phyloP scores from a whole-genome alignment of 2,329 filamentous ascomycete species.

The Phialophora chinensis region DNA sequence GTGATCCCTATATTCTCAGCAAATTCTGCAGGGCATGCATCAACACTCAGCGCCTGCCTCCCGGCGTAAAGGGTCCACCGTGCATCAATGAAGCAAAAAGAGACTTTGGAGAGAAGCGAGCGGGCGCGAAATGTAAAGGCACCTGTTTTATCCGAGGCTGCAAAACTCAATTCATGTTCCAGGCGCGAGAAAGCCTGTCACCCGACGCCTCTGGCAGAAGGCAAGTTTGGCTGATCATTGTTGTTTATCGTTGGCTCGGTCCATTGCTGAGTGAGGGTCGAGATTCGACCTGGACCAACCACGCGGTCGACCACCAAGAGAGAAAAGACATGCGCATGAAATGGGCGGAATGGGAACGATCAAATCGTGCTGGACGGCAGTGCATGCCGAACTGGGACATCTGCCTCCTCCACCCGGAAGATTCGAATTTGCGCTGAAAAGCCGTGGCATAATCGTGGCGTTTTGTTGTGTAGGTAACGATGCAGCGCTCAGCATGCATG shows the following conservation, averaged over 20 bases:
- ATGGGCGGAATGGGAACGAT: conserved; percentile 37
- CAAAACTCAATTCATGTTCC: conserved; percentile 41
- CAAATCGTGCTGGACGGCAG: conserved; percentile 24
- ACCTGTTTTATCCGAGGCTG: conserved; percentile 39
- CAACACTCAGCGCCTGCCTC: conserved; percentile 39
- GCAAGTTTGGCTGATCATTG: conserved; percentile 40
- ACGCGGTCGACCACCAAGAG: conserved; percentile 35
- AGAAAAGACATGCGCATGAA: conserved; percentile 37
- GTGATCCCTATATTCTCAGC: conserved; percentile 39
- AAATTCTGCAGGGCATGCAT: conserved; percentile 40
- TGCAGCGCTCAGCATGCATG: not conserved
- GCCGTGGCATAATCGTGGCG: not conserved
- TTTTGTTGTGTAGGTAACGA: conserved; percentile 16
- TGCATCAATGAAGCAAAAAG: conserved; percentile 39
- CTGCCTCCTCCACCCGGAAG: conserved; percentile 38
- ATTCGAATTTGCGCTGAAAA: conserved; percentile 37
- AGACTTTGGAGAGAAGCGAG: conserved; percentile 31
- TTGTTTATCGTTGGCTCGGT: conserved; percentile 40
- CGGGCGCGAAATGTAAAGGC: conserved; percentile 38
- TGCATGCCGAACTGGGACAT: conserved; percentile 41
- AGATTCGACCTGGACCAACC: conserved; percentile 34
- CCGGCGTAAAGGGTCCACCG: conserved; percentile 37
- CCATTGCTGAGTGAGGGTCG: conserved; percentile 32
- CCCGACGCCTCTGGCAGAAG: conserved; percentile 39
- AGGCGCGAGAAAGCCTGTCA: conserved; percentile 37